A percentile compares a stretch with the other conserved stretches of the same genome.
These are phyloP conservation scores for Somion occarium DNA, from an alignment of 1,284 basidiomycete genomes.

Conservation along the genomic window DNA sequence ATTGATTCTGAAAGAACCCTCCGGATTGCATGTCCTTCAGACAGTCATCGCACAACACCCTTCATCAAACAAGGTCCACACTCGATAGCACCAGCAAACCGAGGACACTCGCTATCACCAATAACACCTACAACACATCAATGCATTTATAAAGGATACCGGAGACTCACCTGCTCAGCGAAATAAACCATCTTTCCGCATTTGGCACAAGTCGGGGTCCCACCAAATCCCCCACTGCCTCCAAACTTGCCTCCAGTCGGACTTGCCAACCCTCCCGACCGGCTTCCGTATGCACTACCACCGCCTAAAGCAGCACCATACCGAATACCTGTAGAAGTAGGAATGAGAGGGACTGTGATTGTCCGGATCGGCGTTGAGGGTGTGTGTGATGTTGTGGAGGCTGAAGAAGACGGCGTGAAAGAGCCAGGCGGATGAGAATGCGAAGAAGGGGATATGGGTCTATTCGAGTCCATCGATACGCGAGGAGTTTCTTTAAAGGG, in stretches of 20 bases:
- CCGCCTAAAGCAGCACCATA: slow-evolving; percentile 43
- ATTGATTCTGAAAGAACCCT: too few species aligned
- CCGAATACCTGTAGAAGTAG: slow-evolving; percentile 23
- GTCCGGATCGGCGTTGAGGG: not conserved
- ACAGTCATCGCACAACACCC: too few species aligned
- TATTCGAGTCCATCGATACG: too few species aligned
- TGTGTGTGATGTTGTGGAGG: slow-evolving; percentile 9
- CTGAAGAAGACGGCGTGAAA: not conserved
- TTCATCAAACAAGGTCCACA: not conserved
- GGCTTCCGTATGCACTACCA: slow-evolving; percentile 20
- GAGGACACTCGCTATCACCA: too few species aligned
- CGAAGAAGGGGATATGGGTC: not conserved
- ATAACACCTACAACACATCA: too few species aligned
- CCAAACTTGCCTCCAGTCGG: slow-evolving; percentile 31
- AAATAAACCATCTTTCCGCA: slow-evolving; percentile 60
- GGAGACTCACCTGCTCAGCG: slow-evolving; percentile 60
- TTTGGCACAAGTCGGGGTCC: slow-evolving; percentile 49
- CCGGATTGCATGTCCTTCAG: too few species aligned
- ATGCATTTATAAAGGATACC: too few species aligned
- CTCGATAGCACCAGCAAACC: too few species aligned
- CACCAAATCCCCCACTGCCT: slow-evolving; percentile 39
- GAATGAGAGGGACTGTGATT: not conserved
- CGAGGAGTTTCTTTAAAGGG: not conserved
- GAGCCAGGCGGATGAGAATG: not conserved
- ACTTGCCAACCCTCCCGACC: slow-evolving; percentile 19